A percentile compares a stretch with the other conserved stretches of the same genome.
phyloP scores from a whole-genome alignment of 176 grass and related monocot genomes.

The Carex scoparia region DNA sequence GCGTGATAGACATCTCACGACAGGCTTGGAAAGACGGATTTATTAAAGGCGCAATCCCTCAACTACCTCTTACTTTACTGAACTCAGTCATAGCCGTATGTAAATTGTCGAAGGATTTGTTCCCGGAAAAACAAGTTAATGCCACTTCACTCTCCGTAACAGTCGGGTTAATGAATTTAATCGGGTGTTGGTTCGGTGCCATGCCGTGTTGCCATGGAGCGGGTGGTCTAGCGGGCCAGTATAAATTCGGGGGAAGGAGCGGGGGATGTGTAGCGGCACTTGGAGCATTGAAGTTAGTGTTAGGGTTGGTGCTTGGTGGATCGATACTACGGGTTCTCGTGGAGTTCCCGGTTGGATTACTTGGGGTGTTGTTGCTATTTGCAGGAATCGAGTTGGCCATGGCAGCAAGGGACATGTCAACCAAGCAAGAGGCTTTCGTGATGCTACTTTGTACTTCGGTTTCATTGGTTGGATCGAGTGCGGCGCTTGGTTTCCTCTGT shows the following conservation, averaged over 20 bases:
- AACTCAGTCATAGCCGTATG: slow-evolving; percentile 87
- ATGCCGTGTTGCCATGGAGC: slow-evolving; percentile 96
- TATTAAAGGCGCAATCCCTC: slow-evolving; percentile 65
- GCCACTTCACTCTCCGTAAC: slow-evolving; percentile 76
- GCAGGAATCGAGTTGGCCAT: slow-evolving; percentile 65
- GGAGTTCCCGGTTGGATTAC: slow-evolving; percentile 57
- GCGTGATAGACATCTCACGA: slow-evolving; percentile 45
- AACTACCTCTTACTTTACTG: slow-evolving; percentile 76
- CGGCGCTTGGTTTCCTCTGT: slow-evolving; percentile 72
- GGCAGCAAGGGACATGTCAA: slow-evolving; percentile 73
- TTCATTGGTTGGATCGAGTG: slow-evolving; percentile 70
- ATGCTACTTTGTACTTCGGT: slow-evolving; percentile 72
- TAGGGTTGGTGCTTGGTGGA: slow-evolving; percentile 53
- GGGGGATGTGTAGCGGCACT: slow-evolving; percentile 66
- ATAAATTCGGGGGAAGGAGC: slow-evolving; percentile 67
- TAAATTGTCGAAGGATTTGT: slow-evolving; percentile 76
- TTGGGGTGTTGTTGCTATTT: slow-evolving; percentile 62
- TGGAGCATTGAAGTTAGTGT: slow-evolving; percentile 53
- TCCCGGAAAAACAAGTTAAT: slow-evolving; percentile 44
- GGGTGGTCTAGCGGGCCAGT: slow-evolving; percentile 77
- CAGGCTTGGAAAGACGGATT: slow-evolving; percentile 76
- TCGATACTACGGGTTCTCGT: slow-evolving; percentile 60
- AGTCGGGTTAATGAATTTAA: slow-evolving; percentile 79
- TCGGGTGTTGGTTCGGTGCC: slow-evolving; percentile 89
- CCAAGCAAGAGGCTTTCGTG: slow-evolving; percentile 67